Conservation (phyloP, 495 filamentous ascomycete species). For the Hyaloscypha hepaticicola region DNA sequence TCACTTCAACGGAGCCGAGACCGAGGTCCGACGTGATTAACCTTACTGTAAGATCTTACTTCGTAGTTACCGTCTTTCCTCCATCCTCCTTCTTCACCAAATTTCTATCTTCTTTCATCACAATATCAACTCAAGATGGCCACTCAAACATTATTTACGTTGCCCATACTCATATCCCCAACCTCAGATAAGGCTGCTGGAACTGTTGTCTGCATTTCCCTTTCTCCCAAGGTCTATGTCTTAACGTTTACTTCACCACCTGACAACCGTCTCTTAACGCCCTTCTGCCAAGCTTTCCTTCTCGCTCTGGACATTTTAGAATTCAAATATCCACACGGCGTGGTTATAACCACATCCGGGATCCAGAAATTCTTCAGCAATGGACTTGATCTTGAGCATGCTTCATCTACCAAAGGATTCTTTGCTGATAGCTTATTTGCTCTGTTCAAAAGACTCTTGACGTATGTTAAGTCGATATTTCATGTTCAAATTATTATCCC, state of each 20-base stretch:
- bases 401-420: slow-evolving; percentile 50
- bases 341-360: slow-evolving; percentile 69
- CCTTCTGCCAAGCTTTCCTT: slow-evolving; percentile 62
- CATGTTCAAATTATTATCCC: slow-evolving; percentile 1
- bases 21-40: not conserved
- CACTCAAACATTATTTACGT: slow-evolving; percentile 26
- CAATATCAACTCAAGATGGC: slow-evolving; percentile 23
- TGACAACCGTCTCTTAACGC: slow-evolving; percentile 72
- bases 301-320: slow-evolving; percentile 73
- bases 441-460: slow-evolving; percentile 59
- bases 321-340: slow-evolving; percentile 62
- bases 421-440: slow-evolving; percentile 55
- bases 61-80: not conserved
- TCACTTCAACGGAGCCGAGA: not conserved
- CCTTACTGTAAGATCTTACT: not conserved
- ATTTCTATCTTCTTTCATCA: not conserved
- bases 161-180: slow-evolving; percentile 34
- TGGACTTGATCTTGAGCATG: slow-evolving; percentile 67
- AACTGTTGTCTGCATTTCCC: slow-evolving; percentile 55
- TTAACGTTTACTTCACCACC: slow-evolving; percentile 67
- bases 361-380: slow-evolving; percentile 82
- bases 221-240: slow-evolving; percentile 60
- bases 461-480: slow-evolving; percentile 41
- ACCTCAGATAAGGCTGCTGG: slow-evolving; percentile 76
- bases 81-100: not conserved